Percentiles rank a stretch among this genome's conserved stretches.
Conservation (phyloP, 306 rosid species). For the Notholithocarpus densiflorus region DNA sequence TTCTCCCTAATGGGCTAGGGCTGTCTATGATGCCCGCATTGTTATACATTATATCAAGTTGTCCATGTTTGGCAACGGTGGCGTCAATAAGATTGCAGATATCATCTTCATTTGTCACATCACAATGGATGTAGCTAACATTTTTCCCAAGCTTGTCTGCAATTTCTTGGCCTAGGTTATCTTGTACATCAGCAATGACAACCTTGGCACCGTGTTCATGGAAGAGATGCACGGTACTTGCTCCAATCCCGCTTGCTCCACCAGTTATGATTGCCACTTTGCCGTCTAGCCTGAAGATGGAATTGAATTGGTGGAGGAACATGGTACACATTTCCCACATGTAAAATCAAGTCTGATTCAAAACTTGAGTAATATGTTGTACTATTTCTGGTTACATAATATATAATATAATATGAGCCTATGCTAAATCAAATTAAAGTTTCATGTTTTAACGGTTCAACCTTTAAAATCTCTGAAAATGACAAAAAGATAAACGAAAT, state of each 20-base stretch:
- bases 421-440: no score
- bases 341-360: not conserved
- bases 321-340: not conserved
- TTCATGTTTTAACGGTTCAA: not conserved
- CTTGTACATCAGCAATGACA: slow-evolving; percentile 35
- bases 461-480: no score
- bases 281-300: slow-evolving; percentile 22
- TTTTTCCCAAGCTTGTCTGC: slow-evolving; percentile 25
- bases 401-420: no score
- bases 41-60: slow-evolving; percentile 34
- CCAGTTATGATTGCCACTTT: slow-evolving; percentile 42
- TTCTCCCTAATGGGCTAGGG: not conserved
- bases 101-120: slow-evolving; percentile 30
- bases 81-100: slow-evolving; percentile 22
- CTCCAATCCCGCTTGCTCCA: slow-evolving; percentile 41
- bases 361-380: no score
- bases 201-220: slow-evolving; percentile 33
- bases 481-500: no score
- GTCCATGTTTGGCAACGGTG: slow-evolving; percentile 7
- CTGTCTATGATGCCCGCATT: slow-evolving; percentile 36
- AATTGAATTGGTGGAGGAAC: not conserved
- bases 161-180: slow-evolving; percentile 23
- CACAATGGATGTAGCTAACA: slow-evolving; percentile 28
- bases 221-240: slow-evolving; percentile 27
- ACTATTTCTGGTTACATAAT: no score